These are phyloP conservation scores for Hypoxylon sp. DNA, from an alignment of 2,329 filamentous ascomycete species.

Conservation along the genomic window DNA sequence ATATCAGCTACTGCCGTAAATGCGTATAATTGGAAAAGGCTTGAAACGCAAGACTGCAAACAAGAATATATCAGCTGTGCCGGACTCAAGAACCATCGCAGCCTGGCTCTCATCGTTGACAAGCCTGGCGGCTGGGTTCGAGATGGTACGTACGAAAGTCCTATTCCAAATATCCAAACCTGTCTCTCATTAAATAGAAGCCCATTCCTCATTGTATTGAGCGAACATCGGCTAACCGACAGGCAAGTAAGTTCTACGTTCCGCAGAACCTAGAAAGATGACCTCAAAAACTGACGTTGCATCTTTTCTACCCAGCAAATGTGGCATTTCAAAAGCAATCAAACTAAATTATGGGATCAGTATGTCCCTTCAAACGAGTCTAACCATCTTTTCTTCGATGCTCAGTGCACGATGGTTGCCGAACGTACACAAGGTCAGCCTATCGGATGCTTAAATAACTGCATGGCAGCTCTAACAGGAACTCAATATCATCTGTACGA, in stretches of 20 bases:
- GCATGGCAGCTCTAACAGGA: slow-evolving; percentile 7
- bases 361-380: slow-evolving; percentile 40
- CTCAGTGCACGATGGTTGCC: slow-evolving; percentile 40
- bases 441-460: slow-evolving; percentile 17
- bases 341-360: slow-evolving; percentile 39
- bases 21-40: slow-evolving; percentile 1
- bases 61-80: slow-evolving; percentile 31
- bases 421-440: rapidly evolving
- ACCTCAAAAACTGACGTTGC: neutral
- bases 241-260: neutral
- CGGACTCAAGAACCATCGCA: slow-evolving; percentile 17
- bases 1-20: slow-evolving; percentile 16
- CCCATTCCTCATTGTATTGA: neutral
- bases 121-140: slow-evolving; percentile 1
- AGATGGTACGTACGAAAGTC: neutral
- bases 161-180: neutral
- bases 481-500: neutral
- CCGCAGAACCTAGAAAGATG: neutral
- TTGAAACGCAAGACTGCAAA: slow-evolving; percentile 36
- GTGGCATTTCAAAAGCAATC: slow-evolving; percentile 42
- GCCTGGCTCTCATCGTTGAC: slow-evolving; percentile 37
- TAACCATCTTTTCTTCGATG: slow-evolving; percentile 44
- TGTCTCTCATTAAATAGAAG: neutral
- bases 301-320: slow-evolving; percentile 10
- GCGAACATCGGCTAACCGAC: neutral